phyloP scores from a whole-genome alignment of 345 rosid species.

The Clarkia xantiana region DNA sequence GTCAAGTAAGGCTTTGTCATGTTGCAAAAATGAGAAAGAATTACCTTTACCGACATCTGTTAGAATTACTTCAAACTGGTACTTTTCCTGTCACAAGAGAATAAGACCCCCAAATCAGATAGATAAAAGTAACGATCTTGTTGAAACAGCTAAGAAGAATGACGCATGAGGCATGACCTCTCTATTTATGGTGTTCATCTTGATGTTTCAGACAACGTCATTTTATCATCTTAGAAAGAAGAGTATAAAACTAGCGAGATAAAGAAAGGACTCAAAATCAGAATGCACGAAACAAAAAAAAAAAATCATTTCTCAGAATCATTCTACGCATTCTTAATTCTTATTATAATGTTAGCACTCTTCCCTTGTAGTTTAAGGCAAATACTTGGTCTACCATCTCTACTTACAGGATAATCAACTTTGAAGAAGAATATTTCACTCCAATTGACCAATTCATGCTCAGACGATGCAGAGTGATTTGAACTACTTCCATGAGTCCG shows the following conservation, averaged over 20 bases:
- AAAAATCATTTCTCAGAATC: too few relatives aligned
- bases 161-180: too few relatives aligned
- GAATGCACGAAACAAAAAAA: too few relatives aligned
- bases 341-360: too few relatives aligned
- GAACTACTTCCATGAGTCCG: conserved; percentile 71
- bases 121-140: not conserved
- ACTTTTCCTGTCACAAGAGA: conserved; percentile 40
- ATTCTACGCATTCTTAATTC: too few relatives aligned
- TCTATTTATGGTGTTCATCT: too few relatives aligned
- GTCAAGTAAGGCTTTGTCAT: too few relatives aligned
- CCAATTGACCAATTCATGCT: conserved; percentile 54
- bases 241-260: too few relatives aligned
- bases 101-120: conserved; percentile 8
- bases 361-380: not conserved
- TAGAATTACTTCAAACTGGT: conserved; percentile 47
- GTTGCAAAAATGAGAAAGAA: not conserved
- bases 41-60: conserved; percentile 66
- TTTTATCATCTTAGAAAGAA: too few relatives aligned
- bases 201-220: too few relatives aligned
- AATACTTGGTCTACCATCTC: not conserved
- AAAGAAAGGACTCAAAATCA: too few relatives aligned
- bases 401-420: conserved; percentile 56
- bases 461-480: conserved; percentile 27
- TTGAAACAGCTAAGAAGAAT: not conserved
- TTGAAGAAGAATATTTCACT: conserved; percentile 83